phyloP scores from a whole-genome alignment of 179 eudicot genomes.

The Heliamphora ciliata region DNA sequence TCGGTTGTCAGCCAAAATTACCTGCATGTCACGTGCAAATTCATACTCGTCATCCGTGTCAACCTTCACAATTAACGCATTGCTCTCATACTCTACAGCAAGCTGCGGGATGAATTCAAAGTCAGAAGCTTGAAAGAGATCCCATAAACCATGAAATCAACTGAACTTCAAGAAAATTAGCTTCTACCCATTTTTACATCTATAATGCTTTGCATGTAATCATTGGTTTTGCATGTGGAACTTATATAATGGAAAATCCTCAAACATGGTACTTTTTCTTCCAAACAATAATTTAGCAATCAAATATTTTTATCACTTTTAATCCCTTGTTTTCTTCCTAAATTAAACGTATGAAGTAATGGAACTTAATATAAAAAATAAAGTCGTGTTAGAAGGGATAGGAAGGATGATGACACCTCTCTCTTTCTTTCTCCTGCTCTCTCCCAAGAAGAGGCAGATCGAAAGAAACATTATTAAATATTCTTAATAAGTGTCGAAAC shows the following conservation, averaged over 20 bases:
- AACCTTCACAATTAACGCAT: constrained; percentile 73
- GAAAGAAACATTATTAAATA: no score
- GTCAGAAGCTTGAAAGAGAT: background rate
- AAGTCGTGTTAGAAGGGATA: background rate
- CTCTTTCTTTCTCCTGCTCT: no score
- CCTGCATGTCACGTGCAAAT: constrained; percentile 97
- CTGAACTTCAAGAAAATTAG: background rate
- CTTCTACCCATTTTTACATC: background rate
- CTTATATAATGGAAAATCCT: background rate
- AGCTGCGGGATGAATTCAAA: constrained; percentile 39
- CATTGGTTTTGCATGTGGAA: background rate
- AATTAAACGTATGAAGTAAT: background rate
- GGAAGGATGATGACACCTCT: background rate
- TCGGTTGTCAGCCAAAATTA: constrained; percentile 19
- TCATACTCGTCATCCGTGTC: constrained; percentile 95
- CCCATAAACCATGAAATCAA: constrained; percentile 11
- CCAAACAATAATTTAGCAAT: background rate
- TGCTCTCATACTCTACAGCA: constrained; percentile 84
- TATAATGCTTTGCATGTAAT: background rate
- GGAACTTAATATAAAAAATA: background rate
- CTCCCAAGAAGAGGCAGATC: no score
- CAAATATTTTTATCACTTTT: background rate
- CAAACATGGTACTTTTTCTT: background rate
- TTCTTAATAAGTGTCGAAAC: no score
- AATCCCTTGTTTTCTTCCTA: background rate